Evolutionary conservation across 176 grass and related monocot genomes (phyloP).

Genomic region (Triticum dicoccoides): DNA sequence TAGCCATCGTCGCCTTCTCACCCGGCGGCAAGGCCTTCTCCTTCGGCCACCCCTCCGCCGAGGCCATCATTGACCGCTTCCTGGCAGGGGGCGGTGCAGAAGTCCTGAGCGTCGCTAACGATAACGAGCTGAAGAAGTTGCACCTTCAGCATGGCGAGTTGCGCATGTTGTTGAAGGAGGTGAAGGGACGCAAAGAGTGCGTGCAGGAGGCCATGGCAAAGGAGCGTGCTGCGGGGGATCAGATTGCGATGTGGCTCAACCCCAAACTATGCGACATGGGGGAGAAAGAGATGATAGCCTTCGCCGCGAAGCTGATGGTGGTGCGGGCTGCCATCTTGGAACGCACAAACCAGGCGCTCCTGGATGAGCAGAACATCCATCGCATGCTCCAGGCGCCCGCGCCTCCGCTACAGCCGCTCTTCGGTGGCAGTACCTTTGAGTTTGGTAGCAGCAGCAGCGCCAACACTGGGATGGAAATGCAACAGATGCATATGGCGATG

Average conservation of each 20-base stretch:
- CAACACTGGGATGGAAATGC: background rate
- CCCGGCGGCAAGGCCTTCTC: too few species aligned
- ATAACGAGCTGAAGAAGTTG: background rate
- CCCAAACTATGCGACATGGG: background rate
- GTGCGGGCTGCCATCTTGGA: background rate
- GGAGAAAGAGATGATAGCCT: background rate
- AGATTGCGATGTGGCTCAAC: background rate
- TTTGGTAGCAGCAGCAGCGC: background rate
- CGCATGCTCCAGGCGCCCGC: too few species aligned
- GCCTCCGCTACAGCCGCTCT: background rate
- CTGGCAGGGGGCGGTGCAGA: background rate
- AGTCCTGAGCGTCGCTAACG: background rate
- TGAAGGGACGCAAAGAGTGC: constrained; percentile 19
- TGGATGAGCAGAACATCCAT: background rate
- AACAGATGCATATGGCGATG: too few species aligned
- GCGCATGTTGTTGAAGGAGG: background rate
- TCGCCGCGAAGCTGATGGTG: background rate
- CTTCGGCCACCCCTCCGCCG: too few species aligned
- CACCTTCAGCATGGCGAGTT: constrained; percentile 31
- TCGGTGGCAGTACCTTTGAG: background rate
- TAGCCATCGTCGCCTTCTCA: constrained; percentile 38
- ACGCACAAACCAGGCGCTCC: background rate
- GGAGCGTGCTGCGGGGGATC: background rate
- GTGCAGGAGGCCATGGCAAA: background rate
- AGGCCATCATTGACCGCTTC: too few species aligned